Evolutionary conservation across 2,329 filamentous ascomycete species (phyloP), one percentile per base, ranked within the genome.

Genomic region (Fusarium devonianum): DNA sequence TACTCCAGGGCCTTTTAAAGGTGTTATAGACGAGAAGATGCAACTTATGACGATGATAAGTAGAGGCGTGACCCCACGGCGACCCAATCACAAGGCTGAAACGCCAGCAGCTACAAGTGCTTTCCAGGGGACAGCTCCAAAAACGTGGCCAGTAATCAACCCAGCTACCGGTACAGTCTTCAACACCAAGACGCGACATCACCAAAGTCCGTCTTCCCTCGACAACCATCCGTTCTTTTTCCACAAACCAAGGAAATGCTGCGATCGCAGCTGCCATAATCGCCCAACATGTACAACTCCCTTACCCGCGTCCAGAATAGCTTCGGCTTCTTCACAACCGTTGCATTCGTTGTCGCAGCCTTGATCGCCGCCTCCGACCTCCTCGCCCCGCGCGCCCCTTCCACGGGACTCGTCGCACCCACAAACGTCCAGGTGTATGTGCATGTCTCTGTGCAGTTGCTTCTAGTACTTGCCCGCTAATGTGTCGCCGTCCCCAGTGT

Each of bases 261-360:
- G 53, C 55, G 35, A 41, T 43, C 39, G 47, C 48, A 45, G 45
- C 35, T 38, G 34, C 13, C 22, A 21, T n/a, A 39, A 39, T 12
- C 50, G 52, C 58, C 68, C 76, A 80, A 53, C 53, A 97, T 99
- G 94, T 88, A 97, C 75, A 95, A 90, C 69, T 84, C 88, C 35
- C 75, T 96, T 37, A 91, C 89, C 56, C 90, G 94, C 63, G 73
- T 88, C 62, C 94, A 99, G 75, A 93, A 91, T 76, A 87, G 92
- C 71, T 99, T 99, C 72, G 92, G 94, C 73, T 97, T 96, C 84
- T 97, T 97, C 80, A 97, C 94, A 13, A 95, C 92, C 18, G 92
- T 97, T 58, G 88, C 89, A 48, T 94, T 96, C 69, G 83, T 84
- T 49, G 82, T 97, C 44, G 92, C 86, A 41, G 83, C 82, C 44